Percentiles rank a stretch among this genome's conserved stretches.
Conservation (phyloP, 768 basidiomycete species). For the Tulasnella sp. region DNA sequence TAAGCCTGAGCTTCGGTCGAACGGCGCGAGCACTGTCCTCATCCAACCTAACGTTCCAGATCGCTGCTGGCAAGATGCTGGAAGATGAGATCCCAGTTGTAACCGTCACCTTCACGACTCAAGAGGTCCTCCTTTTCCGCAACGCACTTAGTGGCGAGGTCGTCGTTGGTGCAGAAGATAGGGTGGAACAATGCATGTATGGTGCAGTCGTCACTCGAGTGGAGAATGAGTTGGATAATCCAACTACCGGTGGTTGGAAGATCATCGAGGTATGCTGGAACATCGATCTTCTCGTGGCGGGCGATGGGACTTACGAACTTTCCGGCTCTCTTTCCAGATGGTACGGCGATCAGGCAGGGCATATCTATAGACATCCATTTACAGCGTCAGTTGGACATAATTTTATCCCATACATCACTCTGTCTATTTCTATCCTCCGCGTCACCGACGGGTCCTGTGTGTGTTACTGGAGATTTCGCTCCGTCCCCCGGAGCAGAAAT, state of each 20-base stretch:
- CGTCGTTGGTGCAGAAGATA: slow-evolving; percentile 78
- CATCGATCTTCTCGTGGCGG: background rate
- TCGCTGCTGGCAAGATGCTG: slow-evolving; percentile 80
- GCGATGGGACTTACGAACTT: background rate
- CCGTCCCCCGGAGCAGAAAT: background rate
- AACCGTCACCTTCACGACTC: slow-evolving; percentile 86
- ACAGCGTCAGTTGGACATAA: slow-evolving; percentile 9
- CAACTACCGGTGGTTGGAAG: slow-evolving; percentile 97
- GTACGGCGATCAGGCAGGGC: background rate
- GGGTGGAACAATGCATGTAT: slow-evolving; percentile 91
- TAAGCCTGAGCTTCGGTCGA: slow-evolving; percentile 40
- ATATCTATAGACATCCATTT: slow-evolving; percentile 9
- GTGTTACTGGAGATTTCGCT: too few relatives aligned
- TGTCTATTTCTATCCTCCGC: background rate
- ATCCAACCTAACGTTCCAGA: slow-evolving; percentile 41
- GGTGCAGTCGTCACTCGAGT: slow-evolving; percentile 86
- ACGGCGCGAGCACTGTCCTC: background rate
- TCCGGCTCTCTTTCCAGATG: background rate
- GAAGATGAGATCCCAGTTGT: slow-evolving; percentile 86
- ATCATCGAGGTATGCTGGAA: slow-evolving; percentile 78
- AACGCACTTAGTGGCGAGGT: slow-evolving; percentile 86
- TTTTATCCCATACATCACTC: background rate
- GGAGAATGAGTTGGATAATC: slow-evolving; percentile 82
- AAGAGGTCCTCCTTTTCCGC: slow-evolving; percentile 89
- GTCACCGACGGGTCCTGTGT: background rate